phyloP scores from a whole-genome alignment of 2,329 filamentous ascomycete genomes.

The Trichoderma oligosporum region DNA sequence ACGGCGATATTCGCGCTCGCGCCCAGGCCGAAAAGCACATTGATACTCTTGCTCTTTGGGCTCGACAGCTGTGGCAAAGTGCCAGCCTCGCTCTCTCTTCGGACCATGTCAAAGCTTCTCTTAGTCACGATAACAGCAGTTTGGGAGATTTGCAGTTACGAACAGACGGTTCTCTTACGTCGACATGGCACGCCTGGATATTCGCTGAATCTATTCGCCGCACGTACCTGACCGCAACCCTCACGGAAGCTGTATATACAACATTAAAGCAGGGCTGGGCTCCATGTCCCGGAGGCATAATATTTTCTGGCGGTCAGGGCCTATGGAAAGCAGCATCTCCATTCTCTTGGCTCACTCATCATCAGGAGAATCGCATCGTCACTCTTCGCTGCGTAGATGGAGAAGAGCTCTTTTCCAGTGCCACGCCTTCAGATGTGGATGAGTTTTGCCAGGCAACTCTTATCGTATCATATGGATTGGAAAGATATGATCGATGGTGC shows the following conservation, averaged over 20 bases:
- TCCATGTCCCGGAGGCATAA: slow-evolving; percentile 5
- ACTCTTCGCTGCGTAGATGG: not conserved
- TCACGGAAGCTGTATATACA: slow-evolving; percentile 9
- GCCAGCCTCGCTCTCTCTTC: not conserved
- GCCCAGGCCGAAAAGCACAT: slow-evolving; percentile 12
- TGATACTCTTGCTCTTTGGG: slow-evolving; percentile 6
- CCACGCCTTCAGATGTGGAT: slow-evolving; percentile 3
- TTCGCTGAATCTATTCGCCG: slow-evolving; percentile 12
- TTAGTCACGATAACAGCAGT: not conserved
- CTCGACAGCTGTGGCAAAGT: slow-evolving; percentile 13
- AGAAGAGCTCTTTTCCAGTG: not conserved
- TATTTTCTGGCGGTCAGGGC: not conserved
- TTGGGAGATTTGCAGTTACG: not conserved
- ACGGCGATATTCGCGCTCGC: slow-evolving; percentile 13
- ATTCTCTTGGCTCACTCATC: not conserved
- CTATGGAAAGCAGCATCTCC: slow-evolving; percentile 1
- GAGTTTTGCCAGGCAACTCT: slow-evolving; percentile 10
- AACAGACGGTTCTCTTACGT: not conserved
- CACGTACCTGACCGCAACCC: slow-evolving; percentile 1
- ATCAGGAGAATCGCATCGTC: not conserved
- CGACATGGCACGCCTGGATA: slow-evolving; percentile 13
- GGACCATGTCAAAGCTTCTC: not conserved
- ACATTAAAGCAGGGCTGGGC: slow-evolving; percentile 11
- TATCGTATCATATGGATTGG: slow-evolving; percentile 4
- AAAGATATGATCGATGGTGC: slow-evolving; percentile 7